A percentile compares a stretch with the other conserved stretches of the same genome.
phyloP scores from a whole-genome alignment of 169 alveolate species.

The Eimeria zaria region DNA sequence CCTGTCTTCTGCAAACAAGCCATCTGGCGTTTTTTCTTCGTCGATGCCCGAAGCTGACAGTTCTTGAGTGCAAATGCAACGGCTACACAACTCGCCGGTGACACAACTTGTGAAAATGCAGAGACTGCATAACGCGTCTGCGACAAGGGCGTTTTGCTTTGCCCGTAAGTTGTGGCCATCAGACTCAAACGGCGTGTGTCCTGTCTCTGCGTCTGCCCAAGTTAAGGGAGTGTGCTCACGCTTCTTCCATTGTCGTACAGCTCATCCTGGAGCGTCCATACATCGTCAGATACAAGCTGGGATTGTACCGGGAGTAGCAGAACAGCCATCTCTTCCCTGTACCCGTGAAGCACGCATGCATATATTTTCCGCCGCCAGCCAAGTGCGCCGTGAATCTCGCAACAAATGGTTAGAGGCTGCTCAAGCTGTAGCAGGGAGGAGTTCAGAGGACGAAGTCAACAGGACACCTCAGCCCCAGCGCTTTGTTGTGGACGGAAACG shows the following conservation, averaged over 20 bases:
- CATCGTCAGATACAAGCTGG: background rate
- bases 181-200: background rate
- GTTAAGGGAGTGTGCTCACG: background rate
- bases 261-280: too few species aligned
- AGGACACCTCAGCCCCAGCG: conserved; percentile 14
- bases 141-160: background rate
- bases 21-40: background rate
- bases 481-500: conserved; percentile 47
- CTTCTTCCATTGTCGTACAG: background rate
- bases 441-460: background rate
- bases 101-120: background rate
- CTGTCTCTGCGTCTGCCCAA: background rate
- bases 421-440: conserved; percentile 44
- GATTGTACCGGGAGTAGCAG: background rate
- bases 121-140: background rate
- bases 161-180: background rate
- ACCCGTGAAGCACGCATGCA: background rate
- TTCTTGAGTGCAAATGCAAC: conserved; percentile 16
- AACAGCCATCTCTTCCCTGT: background rate
- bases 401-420: conserved; percentile 67
- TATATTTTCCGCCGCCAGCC: conserved; percentile 1
- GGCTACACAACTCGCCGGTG: background rate
- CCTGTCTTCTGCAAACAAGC: background rate
- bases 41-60: background rate
- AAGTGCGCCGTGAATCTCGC: conserved; percentile 26